Evolutionary conservation across 495 filamentous ascomycete species (phyloP), one percentile per base, ranked within the genome.

Genomic region (Rhypophila decipiens): DNA sequence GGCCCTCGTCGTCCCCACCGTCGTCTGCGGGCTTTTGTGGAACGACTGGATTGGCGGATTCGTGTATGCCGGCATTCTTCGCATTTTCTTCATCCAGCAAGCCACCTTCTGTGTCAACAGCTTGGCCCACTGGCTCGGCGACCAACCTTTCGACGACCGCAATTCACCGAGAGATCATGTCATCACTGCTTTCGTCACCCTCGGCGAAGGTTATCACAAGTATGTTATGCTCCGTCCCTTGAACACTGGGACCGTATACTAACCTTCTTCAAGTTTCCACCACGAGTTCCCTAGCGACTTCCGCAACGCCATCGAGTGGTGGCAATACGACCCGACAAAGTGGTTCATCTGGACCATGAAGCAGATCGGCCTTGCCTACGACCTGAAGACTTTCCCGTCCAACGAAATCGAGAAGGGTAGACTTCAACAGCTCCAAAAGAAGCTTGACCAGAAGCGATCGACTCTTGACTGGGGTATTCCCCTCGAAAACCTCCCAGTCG

Each of bases 61-160:
- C 68, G 78, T 98, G 70, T 98, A 98, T 58, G 90, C 79, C 46
- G 93, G 93, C 59, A 94, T 98, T 63, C 83, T 96, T 54, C 81
- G 93, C 59, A 90, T 96, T 40, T 96, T 94, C 81, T 88, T 98
- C 75, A 89, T 98, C 55, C 93, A 98, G 74, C 93, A 98, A 70
- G 93, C 93, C 50, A 98, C 93, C 55, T 98, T 98, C 83, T 98
- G 93, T 57, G 90, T 98, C 78, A 98, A 98, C 81, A 95, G 89
- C 41, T 76, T 98, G 47, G 93, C 93, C 49, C 93, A 98, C 74
- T 98, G 91, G 91, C 87, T 98, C 62, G 93, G 93, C 52, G 93
- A 98, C 64, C 93, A 98, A 72, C 93, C 93, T 43, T 98, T 98
- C 68, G 93, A 98, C 52, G 93, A 98, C 80, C 89, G 90, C 68